phyloP scores from a whole-genome alignment of 345 rosid genomes.

The Sonneratia caseolaris region DNA sequence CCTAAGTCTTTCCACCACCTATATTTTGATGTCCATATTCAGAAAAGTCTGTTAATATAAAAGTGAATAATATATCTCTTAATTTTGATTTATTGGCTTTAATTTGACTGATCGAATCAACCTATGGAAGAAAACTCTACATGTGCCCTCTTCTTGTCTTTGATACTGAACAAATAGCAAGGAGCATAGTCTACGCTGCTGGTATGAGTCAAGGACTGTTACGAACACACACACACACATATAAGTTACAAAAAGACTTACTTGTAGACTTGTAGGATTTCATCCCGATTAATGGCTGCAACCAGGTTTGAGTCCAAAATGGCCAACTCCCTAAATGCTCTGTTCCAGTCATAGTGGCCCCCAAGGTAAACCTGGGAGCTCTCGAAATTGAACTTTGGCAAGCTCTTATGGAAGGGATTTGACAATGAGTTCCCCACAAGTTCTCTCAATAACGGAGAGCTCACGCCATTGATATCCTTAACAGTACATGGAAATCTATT shows the following conservation, averaged over 20 bases:
- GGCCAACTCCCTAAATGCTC: conserved; percentile 1
- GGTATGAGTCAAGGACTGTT: too few relatives aligned
- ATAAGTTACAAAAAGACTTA: background rate
- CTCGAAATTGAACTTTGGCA: conserved; percentile 10
- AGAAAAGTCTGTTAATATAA: background rate
- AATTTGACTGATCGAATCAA: too few relatives aligned
- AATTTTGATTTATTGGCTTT: too few relatives aligned
- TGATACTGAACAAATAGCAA: too few relatives aligned
- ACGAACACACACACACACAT: too few relatives aligned
- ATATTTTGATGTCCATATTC: background rate
- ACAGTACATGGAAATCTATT: background rate
- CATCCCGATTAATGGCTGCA: conserved; percentile 2
- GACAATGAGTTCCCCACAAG: conserved; percentile 3
- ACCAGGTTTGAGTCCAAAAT: conserved; percentile 4
- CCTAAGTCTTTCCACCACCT: conserved; percentile 15
- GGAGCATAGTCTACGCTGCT: too few relatives aligned
- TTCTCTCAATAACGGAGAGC: background rate
- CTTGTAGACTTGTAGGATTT: conserved; percentile 9
- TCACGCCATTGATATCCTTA: background rate
- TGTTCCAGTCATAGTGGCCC: background rate
- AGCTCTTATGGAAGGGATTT: conserved; percentile 12
- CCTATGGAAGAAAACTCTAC: too few relatives aligned
- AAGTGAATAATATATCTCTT: background rate
- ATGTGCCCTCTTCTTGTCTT: too few relatives aligned
- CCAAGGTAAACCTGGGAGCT: background rate